Evolutionary conservation across 257 asterid genomes (phyloP).

Genomic region (Craterostigma plantagineum): DNA sequence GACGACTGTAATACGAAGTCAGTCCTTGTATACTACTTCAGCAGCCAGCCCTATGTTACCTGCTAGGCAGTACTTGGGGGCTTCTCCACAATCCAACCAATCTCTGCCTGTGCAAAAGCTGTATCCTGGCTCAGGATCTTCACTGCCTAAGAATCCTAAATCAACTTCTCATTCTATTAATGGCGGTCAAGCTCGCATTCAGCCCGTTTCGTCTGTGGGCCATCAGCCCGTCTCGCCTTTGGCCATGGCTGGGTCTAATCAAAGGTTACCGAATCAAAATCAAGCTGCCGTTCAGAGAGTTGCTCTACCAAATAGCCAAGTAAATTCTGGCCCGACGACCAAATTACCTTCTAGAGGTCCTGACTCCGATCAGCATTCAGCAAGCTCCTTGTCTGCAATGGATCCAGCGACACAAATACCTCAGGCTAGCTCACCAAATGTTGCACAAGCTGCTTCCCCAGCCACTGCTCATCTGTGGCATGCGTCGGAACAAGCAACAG

Average conservation of each 20-base stretch:
- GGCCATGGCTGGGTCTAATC: constrained; percentile 28
- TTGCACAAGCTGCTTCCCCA: constrained; percentile 23
- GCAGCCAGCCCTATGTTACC: constrained; percentile 21
- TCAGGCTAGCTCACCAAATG: constrained; percentile 22
- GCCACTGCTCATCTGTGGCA: constrained; percentile 26
- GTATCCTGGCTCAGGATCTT: constrained; percentile 30
- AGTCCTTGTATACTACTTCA: constrained; percentile 31
- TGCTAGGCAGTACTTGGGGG: constrained; percentile 19
- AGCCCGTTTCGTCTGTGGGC: constrained; percentile 28
- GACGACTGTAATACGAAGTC: constrained; percentile 24
- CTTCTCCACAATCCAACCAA: constrained; percentile 31
- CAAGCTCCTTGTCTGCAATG: constrained; percentile 25
- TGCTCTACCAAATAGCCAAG: constrained; percentile 27
- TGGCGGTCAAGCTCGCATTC: constrained; percentile 27
- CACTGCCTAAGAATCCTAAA: constrained; percentile 33
- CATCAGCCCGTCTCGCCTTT: constrained; percentile 23
- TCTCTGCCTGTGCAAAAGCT: constrained; percentile 36
- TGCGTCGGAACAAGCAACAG: constrained; percentile 31
- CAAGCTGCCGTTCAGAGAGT: constrained; percentile 32
- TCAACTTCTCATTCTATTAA: constrained; percentile 31
- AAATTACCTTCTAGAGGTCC: constrained; percentile 31
- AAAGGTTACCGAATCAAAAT: constrained; percentile 32
- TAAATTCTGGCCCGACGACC: constrained; percentile 19
- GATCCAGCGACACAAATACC: constrained; percentile 18
- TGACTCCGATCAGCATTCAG: constrained; percentile 30